Conservation (phyloP, 2,329 filamentous ascomycete species). For the Paecilomyces variotii region DNA sequence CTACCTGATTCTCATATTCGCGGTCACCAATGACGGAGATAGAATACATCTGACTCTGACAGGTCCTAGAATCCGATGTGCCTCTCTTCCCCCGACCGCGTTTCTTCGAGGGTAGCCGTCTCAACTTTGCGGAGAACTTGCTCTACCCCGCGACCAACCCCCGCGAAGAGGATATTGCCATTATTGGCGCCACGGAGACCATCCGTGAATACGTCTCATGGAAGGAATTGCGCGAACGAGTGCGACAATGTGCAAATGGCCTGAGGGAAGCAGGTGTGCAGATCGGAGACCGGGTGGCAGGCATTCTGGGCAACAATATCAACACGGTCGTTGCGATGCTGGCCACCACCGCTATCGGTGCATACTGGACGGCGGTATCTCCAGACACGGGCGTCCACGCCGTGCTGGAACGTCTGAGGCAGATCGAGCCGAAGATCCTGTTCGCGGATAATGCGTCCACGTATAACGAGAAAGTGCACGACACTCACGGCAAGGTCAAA, state of each 20-base stretch:
- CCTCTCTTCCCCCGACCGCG: slow-evolving; percentile 78
- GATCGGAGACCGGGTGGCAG: slow-evolving; percentile 54
- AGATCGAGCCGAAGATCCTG: slow-evolving; percentile 74
- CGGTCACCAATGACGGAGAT: background rate
- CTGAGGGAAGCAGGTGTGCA: slow-evolving; percentile 60
- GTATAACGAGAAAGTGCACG: slow-evolving; percentile 87
- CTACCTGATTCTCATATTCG: background rate
- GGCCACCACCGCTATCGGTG: slow-evolving; percentile 71
- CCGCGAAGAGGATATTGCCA: slow-evolving; percentile 55
- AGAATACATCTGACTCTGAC: slow-evolving; percentile 1
- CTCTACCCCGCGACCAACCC: slow-evolving; percentile 61
- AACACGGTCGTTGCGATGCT: slow-evolving; percentile 85
- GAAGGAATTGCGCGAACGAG: slow-evolving; percentile 69
- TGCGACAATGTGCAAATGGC: slow-evolving; percentile 63
- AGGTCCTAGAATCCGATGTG: slow-evolving; percentile 61
- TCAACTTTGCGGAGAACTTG: slow-evolving; percentile 95
- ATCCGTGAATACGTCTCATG: slow-evolving; percentile 61
- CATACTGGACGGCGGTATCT: slow-evolving; percentile 87
- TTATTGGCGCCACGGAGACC: slow-evolving; percentile 76
- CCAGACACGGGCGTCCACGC: slow-evolving; percentile 88
- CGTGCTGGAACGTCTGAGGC: slow-evolving; percentile 75
- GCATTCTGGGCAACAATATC: slow-evolving; percentile 81
- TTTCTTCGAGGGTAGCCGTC: slow-evolving; percentile 69
- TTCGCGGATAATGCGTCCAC: slow-evolving; percentile 82
- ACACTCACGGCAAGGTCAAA: slow-evolving; percentile 68